Conservation (phyloP, 108 stramenopile genomes). For the Pseudonitzschia multiseries region DNA sequence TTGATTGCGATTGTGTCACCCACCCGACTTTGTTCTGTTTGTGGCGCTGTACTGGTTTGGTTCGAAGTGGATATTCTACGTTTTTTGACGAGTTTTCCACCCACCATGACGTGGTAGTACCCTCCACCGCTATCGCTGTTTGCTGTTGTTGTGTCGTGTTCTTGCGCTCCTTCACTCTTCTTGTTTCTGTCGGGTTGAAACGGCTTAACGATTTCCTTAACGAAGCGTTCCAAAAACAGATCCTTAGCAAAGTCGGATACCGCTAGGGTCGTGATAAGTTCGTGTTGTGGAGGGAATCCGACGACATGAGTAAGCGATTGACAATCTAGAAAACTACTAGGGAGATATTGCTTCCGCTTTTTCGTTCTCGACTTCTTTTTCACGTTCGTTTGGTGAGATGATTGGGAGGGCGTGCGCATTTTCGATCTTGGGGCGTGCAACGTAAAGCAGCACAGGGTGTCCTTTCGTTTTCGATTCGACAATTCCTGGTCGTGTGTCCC, state of each 20-base stretch:
- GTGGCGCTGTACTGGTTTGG: constrained; percentile 5
- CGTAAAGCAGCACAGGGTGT: background rate
- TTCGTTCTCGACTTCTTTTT: constrained; percentile 9
- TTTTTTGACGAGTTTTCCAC: constrained; percentile 21
- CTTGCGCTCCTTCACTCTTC: background rate
- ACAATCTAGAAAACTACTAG: constrained; percentile 26
- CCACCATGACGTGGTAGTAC: constrained; percentile 21
- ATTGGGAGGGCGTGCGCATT: background rate
- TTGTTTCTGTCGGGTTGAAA: constrained; percentile 18
- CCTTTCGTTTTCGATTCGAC: background rate
- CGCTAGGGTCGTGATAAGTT: constrained; percentile 36
- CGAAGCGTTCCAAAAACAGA: constrained; percentile 64
- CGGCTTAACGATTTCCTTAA: constrained; percentile 60
- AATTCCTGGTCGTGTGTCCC: background rate
- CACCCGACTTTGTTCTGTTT: background rate
- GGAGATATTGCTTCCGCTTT: constrained; percentile 24
- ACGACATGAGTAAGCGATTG: constrained; percentile 21
- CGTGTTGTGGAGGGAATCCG: constrained; percentile 14
- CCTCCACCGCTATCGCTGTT: constrained; percentile 5
- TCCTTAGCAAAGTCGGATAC: constrained; percentile 47
- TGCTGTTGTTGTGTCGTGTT: background rate
- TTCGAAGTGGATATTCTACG: background rate
- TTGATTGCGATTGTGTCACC: background rate
- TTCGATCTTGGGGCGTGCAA: too few species aligned
- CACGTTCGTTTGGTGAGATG: background rate